Conservation (phyloP, 331 rosid species). For the Malus hybrid region DNA sequence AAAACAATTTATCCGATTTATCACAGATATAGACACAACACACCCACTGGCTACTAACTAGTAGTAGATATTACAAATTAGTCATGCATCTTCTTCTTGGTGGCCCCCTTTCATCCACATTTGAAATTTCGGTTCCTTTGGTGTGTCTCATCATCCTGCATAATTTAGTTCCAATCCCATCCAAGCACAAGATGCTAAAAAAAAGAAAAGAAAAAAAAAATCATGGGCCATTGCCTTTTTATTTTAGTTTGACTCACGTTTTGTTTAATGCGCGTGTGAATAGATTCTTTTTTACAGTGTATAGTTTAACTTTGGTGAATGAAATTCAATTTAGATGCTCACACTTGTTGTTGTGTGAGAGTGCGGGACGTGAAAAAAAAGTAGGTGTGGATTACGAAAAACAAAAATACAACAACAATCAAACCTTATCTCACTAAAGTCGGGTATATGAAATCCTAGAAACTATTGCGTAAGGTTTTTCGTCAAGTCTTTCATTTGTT, state of each 20-base stretch:
- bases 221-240: not conserved
- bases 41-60: not conserved
- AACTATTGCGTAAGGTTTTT: no score
- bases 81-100: not conserved
- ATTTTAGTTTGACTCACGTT: no score
- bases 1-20: no score
- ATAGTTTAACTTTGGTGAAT: no score
- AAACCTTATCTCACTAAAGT: no score
- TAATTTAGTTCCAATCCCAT: slow-evolving; percentile 20
- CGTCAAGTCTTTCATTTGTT: no score
- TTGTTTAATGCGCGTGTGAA: not conserved
- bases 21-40: not conserved
- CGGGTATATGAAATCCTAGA: no score
- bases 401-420: no score
- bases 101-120: slow-evolving; percentile 16
- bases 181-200: not conserved
- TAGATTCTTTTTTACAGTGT: no score
- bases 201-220: no score
- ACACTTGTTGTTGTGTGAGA: not conserved
- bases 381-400: not conserved
- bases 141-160: slow-evolving; percentile 7
- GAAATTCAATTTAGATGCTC: no score
- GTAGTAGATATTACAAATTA: slow-evolving; percentile 1
- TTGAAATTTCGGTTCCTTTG: not conserved
- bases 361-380: not conserved